Evolutionary conservation across 257 asterid genomes (phyloP).

Genomic region (Salvia splendens): DNA sequence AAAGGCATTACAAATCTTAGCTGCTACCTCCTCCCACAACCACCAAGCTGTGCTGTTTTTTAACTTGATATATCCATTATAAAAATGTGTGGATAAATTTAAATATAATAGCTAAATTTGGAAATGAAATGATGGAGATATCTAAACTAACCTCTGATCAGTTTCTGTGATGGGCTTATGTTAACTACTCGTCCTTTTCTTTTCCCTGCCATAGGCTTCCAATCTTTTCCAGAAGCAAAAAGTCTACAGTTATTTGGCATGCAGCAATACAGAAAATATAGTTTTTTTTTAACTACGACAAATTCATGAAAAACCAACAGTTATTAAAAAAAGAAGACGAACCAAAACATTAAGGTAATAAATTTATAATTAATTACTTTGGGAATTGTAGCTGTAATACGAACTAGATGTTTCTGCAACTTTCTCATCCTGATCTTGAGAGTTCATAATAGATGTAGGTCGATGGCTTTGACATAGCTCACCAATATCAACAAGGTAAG

Average conservation of each 20-base stretch:
- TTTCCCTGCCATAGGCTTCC: constrained; percentile 49
- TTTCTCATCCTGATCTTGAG: constrained; percentile 39
- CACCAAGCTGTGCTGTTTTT: constrained; percentile 1
- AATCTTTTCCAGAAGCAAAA: constrained; percentile 40
- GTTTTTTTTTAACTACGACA: constrained; percentile 13
- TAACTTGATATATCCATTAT: constrained; percentile 16
- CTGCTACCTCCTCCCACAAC: constrained; percentile 24
- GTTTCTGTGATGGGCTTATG: constrained; percentile 78
- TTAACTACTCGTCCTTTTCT: constrained; percentile 41
- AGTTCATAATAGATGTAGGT: constrained; percentile 34
- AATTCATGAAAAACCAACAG: neutral
- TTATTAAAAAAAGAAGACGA: constrained; percentile 12
- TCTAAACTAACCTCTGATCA: constrained; percentile 66
- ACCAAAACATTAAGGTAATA: constrained; percentile 30
- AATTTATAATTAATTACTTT: constrained; percentile 32
- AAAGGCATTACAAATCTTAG: constrained; percentile 13
- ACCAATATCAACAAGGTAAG: constrained; percentile 78
- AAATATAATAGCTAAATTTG: neutral
- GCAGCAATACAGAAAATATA: constrained; percentile 19
- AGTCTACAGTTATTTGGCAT: constrained; percentile 29
- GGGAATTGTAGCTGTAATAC: constrained; percentile 32
- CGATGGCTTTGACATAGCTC: constrained; percentile 57
- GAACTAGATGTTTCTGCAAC: constrained; percentile 35
- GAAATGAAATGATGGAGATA: constrained; percentile 25
- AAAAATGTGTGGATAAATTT: neutral